Evolutionary conservation across 768 basidiomycete species (phyloP).

Genomic region (Phaeotremella skinneri): DNA sequence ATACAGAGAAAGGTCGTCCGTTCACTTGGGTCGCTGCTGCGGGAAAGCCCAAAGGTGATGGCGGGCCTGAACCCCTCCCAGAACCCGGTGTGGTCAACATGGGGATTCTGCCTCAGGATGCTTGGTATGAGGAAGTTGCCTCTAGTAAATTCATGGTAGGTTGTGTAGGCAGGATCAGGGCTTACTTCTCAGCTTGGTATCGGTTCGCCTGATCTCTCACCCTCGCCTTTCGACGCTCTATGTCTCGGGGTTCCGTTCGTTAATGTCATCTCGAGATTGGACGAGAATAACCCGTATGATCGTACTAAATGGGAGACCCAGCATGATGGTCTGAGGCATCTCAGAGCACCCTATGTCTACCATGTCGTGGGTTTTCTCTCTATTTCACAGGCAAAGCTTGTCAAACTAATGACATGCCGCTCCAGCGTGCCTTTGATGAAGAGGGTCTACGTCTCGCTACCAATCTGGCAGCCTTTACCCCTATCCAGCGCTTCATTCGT

Average conservation of each 20-base stretch:
- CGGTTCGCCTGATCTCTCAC: constrained; percentile 22
- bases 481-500: neutral
- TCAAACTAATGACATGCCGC: no score
- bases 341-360: constrained; percentile 40
- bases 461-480: neutral
- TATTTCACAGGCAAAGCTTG: no score
- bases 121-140: neutral
- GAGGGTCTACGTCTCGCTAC: neutral
- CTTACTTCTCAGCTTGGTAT: constrained; percentile 14
- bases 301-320: constrained; percentile 40
- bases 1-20: constrained; percentile 1
- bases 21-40: constrained; percentile 27
- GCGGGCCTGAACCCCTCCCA: neutral
- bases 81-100: neutral
- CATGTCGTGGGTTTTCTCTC: constrained; percentile 24
- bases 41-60: neutral
- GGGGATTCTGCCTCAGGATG: neutral
- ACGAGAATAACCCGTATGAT: constrained; percentile 33
- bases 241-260: constrained; percentile 46
- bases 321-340: constrained; percentile 31
- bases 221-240: constrained; percentile 29
- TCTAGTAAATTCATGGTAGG: constrained; percentile 22
- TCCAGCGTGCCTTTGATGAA: constrained; percentile 6
- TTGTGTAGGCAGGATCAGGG: neutral
- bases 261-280: constrained; percentile 40